Evolutionary conservation across 768 basidiomycete genomes (phyloP), one percentile per base, ranked within the genome.

Genomic region (Pleurotus sapidus): DNA sequence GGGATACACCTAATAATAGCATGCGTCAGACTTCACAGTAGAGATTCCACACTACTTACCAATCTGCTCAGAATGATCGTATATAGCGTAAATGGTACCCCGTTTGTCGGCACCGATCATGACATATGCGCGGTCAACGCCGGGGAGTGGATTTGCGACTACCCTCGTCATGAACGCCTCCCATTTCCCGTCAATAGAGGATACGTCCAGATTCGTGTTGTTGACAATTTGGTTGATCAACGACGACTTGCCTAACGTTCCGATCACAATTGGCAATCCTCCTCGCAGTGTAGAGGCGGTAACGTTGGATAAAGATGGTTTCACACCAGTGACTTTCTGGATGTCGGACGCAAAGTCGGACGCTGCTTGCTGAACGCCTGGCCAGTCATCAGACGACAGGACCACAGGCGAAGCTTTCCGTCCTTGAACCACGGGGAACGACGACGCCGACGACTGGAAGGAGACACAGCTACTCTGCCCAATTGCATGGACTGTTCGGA

Each of bases 21-120:
- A 27, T 24, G 20, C 34, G n/a, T 48, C 8, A 18, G 17, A 8
- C 46, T 23, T 23, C 46, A 23, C 14, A 20, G 30, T 27, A 3
- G 30, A 49, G 15, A 34, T 49, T 48, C 46, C 14, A 48, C 9
- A 15, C 11, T 6, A 61, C 64, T 49, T 43, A 80, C 87, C 87
- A 65, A 88, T 82, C 64, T 88, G 86, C 65, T 89, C 86, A 8
- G 83, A 84, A 56, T 85, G 80, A 63, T 87, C 85, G 63, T 88
- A 88, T 34, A 89, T 62, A 2, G 78, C 84, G 63, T 77, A 88
- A 34, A 89, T 85, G 0, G 85, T 84, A 7, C 87, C 88, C 43
- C 88, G 73, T 67, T 87, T 84, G 67, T 89, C 88, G 1, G 84
- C 75, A 9, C 88, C 88, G 59, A 86, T 77, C 50, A 91, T 80